Evolutionary conservation across 164 flowering plant species (phyloP), one percentile per base, ranked within the genome.

Genomic region (Liriodendron chinense): DNA sequence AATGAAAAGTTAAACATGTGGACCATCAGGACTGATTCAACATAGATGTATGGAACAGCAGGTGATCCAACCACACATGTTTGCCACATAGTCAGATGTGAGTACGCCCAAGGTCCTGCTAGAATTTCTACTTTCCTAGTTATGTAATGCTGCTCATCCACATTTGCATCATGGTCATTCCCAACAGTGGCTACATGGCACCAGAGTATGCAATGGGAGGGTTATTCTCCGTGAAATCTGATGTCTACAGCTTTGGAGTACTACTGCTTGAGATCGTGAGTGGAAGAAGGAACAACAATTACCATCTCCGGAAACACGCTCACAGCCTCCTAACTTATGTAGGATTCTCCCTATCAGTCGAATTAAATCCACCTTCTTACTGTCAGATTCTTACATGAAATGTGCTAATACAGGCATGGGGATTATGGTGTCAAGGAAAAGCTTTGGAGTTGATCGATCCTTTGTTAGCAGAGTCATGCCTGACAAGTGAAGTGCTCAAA

Each of bases 341-440:
- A 16, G 23, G 47, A n/a, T 20, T 50, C 20, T 47, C 22, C 43
- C 64, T 59, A 59, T 59, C 1, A 59, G 21, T 59, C 16, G 47
- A 9, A 21, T 18, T 34, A 34, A 24, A n/a, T 50, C 78, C 9
- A 65, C 67, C 18, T 47, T 65, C 43, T 7, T 20, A 20, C 20
- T 59, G n/a, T 59, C 64, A 79, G 48, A n/a, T 70, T 82, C 49
- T 56, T 82, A 7, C 23, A n/a, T 1, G 77, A 63, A 65, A 69
- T 57, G 85, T 80, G 75, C 74, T 14, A n/a, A 68, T 28, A 16
- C 74, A 84, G 85, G 72, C 26, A 2, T 84, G 86, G 86, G 53
- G 72, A 1, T 64, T 79, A 26, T 84, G 84, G 83, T 78, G 4
- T 2, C 83, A 80, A 26, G 83, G 74, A 2, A 76, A 23, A 24